Evolutionary conservation across 768 basidiomycete genomes (phyloP), one percentile per base, ranked within the genome.

Genomic region (Candolleomyces eurysporus): DNA sequence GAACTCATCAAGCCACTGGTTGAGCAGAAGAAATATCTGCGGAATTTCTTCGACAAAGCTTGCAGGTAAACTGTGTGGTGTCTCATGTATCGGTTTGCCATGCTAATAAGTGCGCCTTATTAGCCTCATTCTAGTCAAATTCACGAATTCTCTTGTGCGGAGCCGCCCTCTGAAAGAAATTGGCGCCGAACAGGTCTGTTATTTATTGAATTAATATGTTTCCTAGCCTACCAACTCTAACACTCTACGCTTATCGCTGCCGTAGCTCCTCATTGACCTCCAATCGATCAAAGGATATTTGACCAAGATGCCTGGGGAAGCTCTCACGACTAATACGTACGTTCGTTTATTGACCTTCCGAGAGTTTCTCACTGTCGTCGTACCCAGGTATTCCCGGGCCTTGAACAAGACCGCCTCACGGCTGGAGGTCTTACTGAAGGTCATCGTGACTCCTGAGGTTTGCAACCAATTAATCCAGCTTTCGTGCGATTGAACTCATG

Each of bases 31-130:
- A 97, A 94, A 70, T 98, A 96, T 73, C 71, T 94, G 48, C 81
- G 94, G 58, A 99, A 96, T 74, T 86, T 96, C 72, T 86, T 95
- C 56, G 97, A 99, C 71, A 98, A 97, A 72, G 89, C 90, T 9
- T 90, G 91, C 60, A 93, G 91, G 96, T 97, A 58, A 10, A 11
- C 50, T 48, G 22, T 19, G 9, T 30, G 36, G 36, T 36, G 6
- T 36, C 36, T 36, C 5, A 7, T 36, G 36, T 11, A 36, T 36
- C 36, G 8, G 36, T 36, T 6, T 36, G 32, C 48, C 13, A 14
- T n/a, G 5, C 49, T 43, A n/a, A 5, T 13, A 64, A 96, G 95
- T 53, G 78, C 8, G 48, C 57, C 42, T 54, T 22, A 48, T 31
- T 61, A 66, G 65, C 48, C 55, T 96, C 42, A 76, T 98, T 39